Evolutionary conservation across 306 rosid genomes (phyloP).

Genomic region (Leucaena leucocephala): DNA sequence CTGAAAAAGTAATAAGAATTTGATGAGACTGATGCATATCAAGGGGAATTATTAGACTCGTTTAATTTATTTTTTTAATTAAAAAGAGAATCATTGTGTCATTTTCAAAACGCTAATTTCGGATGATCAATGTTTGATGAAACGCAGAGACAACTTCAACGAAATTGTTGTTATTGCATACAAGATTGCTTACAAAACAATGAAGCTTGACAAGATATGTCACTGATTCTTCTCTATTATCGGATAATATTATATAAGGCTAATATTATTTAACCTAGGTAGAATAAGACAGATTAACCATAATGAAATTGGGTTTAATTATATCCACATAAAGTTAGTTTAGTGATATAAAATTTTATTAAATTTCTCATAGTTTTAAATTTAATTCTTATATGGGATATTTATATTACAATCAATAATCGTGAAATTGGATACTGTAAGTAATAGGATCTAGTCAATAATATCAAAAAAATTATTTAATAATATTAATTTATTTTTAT

Average conservation of each 20-base stretch:
- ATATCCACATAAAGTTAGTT: background rate
- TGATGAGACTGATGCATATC: background rate
- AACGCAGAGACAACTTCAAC: slow-evolving; percentile 27
- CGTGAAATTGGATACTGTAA: too few relatives aligned
- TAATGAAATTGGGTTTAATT: background rate
- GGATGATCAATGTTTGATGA: background rate
- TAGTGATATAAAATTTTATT: too few relatives aligned
- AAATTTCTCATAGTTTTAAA: too few relatives aligned
- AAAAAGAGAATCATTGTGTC: background rate
- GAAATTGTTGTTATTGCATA: slow-evolving; percentile 12
- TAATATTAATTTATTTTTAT: too few relatives aligned
- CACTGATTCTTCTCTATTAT: background rate
- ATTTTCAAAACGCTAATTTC: slow-evolving; percentile 4
- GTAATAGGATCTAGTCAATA: too few relatives aligned
- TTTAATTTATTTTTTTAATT: background rate
- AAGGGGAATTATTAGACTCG: background rate
- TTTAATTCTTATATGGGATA: too few relatives aligned
- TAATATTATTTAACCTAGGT: background rate
- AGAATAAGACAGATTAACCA: background rate
- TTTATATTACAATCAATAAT: too few relatives aligned
- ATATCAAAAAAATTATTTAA: too few relatives aligned
- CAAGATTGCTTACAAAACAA: slow-evolving; percentile 26
- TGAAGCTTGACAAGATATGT: slow-evolving; percentile 46
- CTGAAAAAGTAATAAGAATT: background rate
- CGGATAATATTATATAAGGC: too few relatives aligned